A percentile compares a stretch with the other conserved stretches of the same genome.
Conservation (phyloP, 306 rosid genomes). For the Medicago arabica region DNA sequence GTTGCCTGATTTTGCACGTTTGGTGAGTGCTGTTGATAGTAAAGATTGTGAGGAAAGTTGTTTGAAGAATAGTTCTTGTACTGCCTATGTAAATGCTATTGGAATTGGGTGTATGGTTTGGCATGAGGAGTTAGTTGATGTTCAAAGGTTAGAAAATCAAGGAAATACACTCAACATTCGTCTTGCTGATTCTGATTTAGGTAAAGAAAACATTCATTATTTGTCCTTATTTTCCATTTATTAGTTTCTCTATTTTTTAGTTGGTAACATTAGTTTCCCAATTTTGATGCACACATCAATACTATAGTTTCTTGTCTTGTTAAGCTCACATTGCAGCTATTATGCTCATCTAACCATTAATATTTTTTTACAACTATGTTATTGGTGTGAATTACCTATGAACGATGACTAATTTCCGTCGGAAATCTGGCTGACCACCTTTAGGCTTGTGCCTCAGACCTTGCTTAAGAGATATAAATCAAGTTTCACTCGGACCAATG, state of each 20-base stretch:
- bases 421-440: no score
- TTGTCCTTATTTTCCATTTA: constrained; percentile 17
- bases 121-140: constrained; percentile 57
- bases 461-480: no score
- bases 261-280: no score
- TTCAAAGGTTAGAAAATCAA: constrained; percentile 43
- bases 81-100: constrained; percentile 56
- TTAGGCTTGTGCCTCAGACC: no score
- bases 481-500: no score
- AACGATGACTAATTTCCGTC: no score
- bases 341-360: no score
- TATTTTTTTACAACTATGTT: no score
- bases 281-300: not conserved
- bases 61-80: constrained; percentile 53
- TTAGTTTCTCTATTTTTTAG: not conserved
- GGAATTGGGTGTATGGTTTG: constrained; percentile 84
- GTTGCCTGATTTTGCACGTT: constrained; percentile 73
- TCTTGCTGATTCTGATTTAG: constrained; percentile 62
- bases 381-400: no score
- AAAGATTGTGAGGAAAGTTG: constrained; percentile 53
- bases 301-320: no score
- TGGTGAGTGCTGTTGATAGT: not conserved
- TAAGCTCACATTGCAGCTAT: no score
- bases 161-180: constrained; percentile 62
- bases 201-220: constrained; percentile 33